Evolutionary conservation across 257 asterid genomes (phyloP).

Genomic region (Salvia hispanica): DNA sequence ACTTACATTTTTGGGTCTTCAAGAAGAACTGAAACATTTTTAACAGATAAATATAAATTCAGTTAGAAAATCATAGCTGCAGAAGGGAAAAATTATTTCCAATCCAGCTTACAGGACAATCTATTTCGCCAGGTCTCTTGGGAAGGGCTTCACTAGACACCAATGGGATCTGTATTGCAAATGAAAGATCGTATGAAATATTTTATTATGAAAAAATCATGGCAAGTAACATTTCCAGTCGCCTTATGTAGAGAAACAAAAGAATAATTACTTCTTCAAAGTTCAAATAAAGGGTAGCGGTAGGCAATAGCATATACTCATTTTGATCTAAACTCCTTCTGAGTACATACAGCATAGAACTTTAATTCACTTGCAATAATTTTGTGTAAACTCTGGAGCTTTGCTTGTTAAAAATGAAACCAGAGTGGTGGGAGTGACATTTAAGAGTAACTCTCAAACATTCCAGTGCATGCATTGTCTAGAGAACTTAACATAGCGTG

Average conservation of each 20-base stretch:
- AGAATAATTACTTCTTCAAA: slow-evolving; percentile 1
- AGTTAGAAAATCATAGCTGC: slow-evolving; percentile 27
- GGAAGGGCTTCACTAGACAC: slow-evolving; percentile 73
- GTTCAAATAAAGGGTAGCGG: neutral
- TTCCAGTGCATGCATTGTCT: neutral
- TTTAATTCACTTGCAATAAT: slow-evolving; percentile 4
- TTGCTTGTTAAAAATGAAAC: slow-evolving; percentile 21
- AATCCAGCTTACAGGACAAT: slow-evolving; percentile 85
- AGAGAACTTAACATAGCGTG: neutral
- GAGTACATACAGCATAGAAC: slow-evolving; percentile 4
- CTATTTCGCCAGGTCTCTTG: slow-evolving; percentile 85
- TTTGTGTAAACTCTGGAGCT: slow-evolving; percentile 15
- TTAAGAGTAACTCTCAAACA: neutral
- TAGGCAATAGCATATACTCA: neutral
- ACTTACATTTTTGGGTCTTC: slow-evolving; percentile 94
- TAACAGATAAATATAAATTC: slow-evolving; percentile 25
- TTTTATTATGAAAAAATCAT: slow-evolving; percentile 6
- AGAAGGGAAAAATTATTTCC: slow-evolving; percentile 21
- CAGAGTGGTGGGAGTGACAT: slow-evolving; percentile 6
- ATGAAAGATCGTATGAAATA: slow-evolving; percentile 25
- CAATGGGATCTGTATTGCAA: slow-evolving; percentile 67
- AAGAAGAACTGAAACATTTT: slow-evolving; percentile 64
- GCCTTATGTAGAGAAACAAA: slow-evolving; percentile 5
- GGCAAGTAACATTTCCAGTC: slow-evolving; percentile 16
- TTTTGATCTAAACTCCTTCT: slow-evolving; percentile 11